Percentiles rank a stretch among this genome's conserved stretches.
Conservation (phyloP, 176 grass and related monocot species). For the Musa schizocarpa region DNA sequence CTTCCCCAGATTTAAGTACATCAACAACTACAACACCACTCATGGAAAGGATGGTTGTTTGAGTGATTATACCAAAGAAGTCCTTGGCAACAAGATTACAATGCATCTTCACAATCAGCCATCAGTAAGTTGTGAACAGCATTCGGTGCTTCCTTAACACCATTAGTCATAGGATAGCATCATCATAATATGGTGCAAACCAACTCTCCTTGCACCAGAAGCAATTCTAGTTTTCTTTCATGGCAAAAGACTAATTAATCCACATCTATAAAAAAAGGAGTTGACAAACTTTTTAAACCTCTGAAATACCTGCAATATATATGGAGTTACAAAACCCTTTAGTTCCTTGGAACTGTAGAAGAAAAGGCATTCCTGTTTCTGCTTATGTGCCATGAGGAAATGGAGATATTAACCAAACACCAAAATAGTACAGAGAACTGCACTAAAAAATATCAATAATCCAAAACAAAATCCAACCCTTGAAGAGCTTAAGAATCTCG, state of each 20-base stretch:
- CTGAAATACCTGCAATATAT: not conserved
- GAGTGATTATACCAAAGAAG: not conserved
- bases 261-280: not conserved
- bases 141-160: not conserved
- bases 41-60: not conserved
- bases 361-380: not conserved
- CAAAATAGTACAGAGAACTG: not conserved
- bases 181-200: not conserved
- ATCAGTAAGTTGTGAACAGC: not conserved
- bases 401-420: not conserved
- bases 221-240: not conserved
- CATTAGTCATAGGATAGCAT: not conserved
- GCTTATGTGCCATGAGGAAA: not conserved
- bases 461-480: not conserved
- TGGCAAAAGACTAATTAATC: not conserved
- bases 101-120: not conserved
- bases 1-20: not conserved
- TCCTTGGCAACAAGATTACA: not conserved
- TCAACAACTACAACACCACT: not conserved
- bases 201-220: not conserved
- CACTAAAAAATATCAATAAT: not conserved
- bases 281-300: too few species aligned
- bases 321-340: not conserved
- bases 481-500: not conserved
- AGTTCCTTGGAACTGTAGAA: not conserved